A percentile compares a stretch with the other conserved stretches of the same genome.
Conservation (phyloP, 2,329 filamentous ascomycete genomes). For the Thermochaetoides dissita region DNA sequence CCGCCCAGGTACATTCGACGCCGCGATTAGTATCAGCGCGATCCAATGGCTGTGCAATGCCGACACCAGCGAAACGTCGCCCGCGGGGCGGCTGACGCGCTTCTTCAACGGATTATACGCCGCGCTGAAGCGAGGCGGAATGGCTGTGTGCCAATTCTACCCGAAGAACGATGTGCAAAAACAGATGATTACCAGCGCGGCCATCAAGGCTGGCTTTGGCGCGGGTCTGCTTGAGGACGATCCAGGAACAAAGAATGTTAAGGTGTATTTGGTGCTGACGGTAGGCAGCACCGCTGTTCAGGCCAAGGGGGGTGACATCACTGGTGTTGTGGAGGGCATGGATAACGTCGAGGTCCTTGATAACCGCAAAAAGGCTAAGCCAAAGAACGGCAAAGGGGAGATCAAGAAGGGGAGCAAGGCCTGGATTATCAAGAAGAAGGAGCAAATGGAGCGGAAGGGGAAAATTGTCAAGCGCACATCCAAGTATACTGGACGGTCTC, state of each 20-base stretch:
- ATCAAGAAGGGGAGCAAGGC: slow-evolving; percentile 70
- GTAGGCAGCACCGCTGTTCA: slow-evolving; percentile 51
- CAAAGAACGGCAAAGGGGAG: slow-evolving; percentile 32
- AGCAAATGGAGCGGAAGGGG: slow-evolving; percentile 87
- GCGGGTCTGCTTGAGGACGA: slow-evolving; percentile 92
- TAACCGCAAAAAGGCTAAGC: slow-evolving; percentile 36
- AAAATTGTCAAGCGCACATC: slow-evolving; percentile 85
- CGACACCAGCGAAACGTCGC: slow-evolving; percentile 71
- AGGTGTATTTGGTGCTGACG: slow-evolving; percentile 89
- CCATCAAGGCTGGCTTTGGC: slow-evolving; percentile 86
- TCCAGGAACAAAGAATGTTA: slow-evolving; percentile 87
- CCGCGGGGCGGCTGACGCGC: slow-evolving; percentile 60
- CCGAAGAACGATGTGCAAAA: slow-evolving; percentile 89
- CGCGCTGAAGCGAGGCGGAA: slow-evolving; percentile 64
- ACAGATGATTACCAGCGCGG: slow-evolving; percentile 80
- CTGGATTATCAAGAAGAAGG: slow-evolving; percentile 78
- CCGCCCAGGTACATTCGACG: slow-evolving; percentile 81
- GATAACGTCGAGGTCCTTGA: slow-evolving; percentile 75
- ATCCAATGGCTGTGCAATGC: slow-evolving; percentile 99
- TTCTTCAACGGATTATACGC: slow-evolving; percentile 94
- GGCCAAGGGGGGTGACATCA: slow-evolving; percentile 61
- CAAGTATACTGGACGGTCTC: slow-evolving; percentile 71
- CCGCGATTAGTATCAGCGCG: slow-evolving; percentile 84
- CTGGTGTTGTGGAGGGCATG: slow-evolving; percentile 78
- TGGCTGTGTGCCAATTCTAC: slow-evolving; percentile 95